These are phyloP conservation scores for Suillus brevipes DNA, from an alignment of 768 basidiomycete species.

Conservation along the genomic window DNA sequence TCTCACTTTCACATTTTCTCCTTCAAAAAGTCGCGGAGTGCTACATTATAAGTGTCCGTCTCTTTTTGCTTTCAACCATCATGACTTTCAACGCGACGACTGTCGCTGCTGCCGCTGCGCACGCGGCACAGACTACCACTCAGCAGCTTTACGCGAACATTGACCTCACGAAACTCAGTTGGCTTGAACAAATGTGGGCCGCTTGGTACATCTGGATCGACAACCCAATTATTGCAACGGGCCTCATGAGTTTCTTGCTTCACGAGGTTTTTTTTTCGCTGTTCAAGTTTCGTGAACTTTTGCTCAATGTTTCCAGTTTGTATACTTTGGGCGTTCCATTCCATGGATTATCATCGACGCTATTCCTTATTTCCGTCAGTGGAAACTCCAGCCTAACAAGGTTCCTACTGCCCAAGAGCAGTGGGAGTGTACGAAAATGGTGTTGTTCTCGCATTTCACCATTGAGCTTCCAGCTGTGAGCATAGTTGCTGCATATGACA, in stretches of 20 bases:
- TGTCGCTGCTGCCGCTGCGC: slow-evolving; percentile 15
- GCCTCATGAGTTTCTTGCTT: slow-evolving; percentile 86
- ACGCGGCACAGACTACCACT: slow-evolving; percentile 29
- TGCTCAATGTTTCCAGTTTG: slow-evolving; percentile 51
- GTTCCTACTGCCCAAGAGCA: slow-evolving; percentile 79
- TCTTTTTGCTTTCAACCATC: slow-evolving; percentile 11
- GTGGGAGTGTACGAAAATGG: slow-evolving; percentile 94
- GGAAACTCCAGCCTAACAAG: slow-evolving; percentile 92
- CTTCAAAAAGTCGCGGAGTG: slow-evolving; percentile 8
- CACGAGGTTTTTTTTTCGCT: slow-evolving; percentile 73
- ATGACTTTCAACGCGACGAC: slow-evolving; percentile 45
- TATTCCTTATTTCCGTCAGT: slow-evolving; percentile 89
- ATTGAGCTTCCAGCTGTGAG: slow-evolving; percentile 87
- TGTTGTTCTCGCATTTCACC: slow-evolving; percentile 93
- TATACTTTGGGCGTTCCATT: slow-evolving; percentile 94
- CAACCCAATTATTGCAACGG: slow-evolving; percentile 91
- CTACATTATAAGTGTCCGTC: neutral
- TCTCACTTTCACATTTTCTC: neutral
- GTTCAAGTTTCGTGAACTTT: neutral
- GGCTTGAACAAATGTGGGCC: slow-evolving; percentile 81
- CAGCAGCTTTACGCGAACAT: slow-evolving; percentile 54
- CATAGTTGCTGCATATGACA: slow-evolving; percentile 9
- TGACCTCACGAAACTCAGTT: slow-evolving; percentile 61
- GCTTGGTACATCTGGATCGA: slow-evolving; percentile 84
- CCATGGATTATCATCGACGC: slow-evolving; percentile 96